These are phyloP conservation scores for Protomyces gravidus DNA, from an alignment of 1,139 yeast species.

Conservation along the genomic window DNA sequence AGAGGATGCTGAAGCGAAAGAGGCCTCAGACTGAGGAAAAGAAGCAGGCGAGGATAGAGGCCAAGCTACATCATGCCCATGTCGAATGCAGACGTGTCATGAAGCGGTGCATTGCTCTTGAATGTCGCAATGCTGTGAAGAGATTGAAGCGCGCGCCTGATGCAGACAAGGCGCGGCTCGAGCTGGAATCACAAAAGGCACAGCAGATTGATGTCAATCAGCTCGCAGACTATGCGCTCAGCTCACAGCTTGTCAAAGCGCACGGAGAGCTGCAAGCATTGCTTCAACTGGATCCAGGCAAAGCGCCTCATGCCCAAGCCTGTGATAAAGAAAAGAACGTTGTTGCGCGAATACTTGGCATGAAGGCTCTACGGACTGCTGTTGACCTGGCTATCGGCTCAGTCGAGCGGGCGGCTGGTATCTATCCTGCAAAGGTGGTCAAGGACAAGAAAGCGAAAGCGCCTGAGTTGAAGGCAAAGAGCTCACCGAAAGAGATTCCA, in stretches of 20 bases:
- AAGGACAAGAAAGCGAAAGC: not conserved
- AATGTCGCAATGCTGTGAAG: constrained; percentile 33
- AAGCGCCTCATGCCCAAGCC: constrained; percentile 21
- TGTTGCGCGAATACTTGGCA: constrained; percentile 59
- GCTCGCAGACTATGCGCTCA: constrained; percentile 36
- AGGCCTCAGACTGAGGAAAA: not conserved
- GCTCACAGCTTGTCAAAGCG: constrained; percentile 36
- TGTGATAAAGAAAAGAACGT: constrained; percentile 35
- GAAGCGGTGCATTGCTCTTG: constrained; percentile 36
- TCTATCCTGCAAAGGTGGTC: not conserved
- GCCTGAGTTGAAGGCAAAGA: not conserved
- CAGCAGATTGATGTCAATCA: constrained; percentile 35
- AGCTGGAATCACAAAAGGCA: constrained; percentile 37
- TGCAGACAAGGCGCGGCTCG: constrained; percentile 34
- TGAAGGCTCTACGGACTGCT: constrained; percentile 48
- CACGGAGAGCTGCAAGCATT: constrained; percentile 31
- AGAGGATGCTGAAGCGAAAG: constrained; percentile 1
- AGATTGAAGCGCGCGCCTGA: constrained; percentile 35
- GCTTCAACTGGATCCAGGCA: constrained; percentile 26
- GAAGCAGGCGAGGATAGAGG: not conserved
- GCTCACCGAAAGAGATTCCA: not conserved
- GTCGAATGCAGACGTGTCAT: constrained; percentile 42
- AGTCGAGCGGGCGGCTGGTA: constrained; percentile 46
- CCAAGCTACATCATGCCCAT: constrained; percentile 13
- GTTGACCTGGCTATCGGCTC: constrained; percentile 54